Evolutionary conservation across 2,329 filamentous ascomycete species (phyloP), one percentile per base, ranked within the genome.

Genomic region (Harringtonia lauricola): DNA sequence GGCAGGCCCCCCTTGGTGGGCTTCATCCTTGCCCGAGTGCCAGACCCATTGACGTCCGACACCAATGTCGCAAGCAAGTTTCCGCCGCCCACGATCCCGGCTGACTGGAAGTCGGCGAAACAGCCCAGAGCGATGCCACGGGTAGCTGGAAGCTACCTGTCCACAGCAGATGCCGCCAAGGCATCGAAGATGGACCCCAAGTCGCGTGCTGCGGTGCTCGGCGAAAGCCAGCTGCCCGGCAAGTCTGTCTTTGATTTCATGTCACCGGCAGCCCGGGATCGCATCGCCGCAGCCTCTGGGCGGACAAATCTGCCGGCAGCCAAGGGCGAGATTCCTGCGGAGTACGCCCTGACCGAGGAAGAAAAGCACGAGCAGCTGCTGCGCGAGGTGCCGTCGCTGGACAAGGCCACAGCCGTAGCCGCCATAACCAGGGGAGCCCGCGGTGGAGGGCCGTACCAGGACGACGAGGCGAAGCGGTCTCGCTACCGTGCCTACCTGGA

Each of bases 171-270:
- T 46, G 84, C 83, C 2, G 87, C 88, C 9, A 89, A 82, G 60
- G 68, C 76, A 2, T 92, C 86, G 0, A 77, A 71, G 1, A 71
- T 94, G 9, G 79, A 94, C 57, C 81, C 86, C 1, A 81, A 78
- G 55, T 71, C 82, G 35, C 79, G 92, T 49, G 89, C 88, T 13
- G 79, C 79, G 4, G 69, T 94, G 1, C 71, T 96, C 1, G 89
- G 89, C 30, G 90, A 95, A 64, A 70, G 76, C 33, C 74, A 78
- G 30, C 67, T 96, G 1, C 89, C 89, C 0, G 86, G 87, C 1
- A 95, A 96, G 64, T 96, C 92, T 0, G 81, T 98, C 3, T 98
- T 96, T 59, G 89, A 96, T 62, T 98, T 85, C 61, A 73, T 98
- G 51, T 85, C 85, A 0, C 71, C 86, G 0, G 74, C 83, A 29